Evolutionary conservation across 345 rosid genomes (phyloP), one percentile per base, ranked within the genome.

Genomic region (Balakata baccata): DNA sequence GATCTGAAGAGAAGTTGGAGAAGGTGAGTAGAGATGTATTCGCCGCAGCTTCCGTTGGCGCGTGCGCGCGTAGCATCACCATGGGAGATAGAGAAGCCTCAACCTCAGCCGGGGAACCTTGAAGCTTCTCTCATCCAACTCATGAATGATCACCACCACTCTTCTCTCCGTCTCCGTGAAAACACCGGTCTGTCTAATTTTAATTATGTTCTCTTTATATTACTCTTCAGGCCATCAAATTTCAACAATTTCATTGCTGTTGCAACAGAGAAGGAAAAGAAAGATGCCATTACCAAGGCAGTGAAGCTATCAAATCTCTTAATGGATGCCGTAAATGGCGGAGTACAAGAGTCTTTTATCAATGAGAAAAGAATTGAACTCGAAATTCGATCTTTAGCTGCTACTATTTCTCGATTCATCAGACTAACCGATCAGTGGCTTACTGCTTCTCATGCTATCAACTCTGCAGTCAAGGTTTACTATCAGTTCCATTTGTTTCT

Each of bases 371-470:
- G 93, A 58, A 87, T 92, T 20, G 98, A 94, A 76, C 72, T 81
- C 25, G 98, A 92, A 79, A 89, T 92, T 69, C 89, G 97, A 64
- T 75, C 78, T 18, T 78, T 92, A 29, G 86, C 95, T 0, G 82
- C 86, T 3, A 84, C 97, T 16, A 76, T 94, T 70, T 76, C 83
- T 8, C 81, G 87, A 52, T 94, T 90, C 79, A 81, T 81, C 52
- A 92, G 85, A 82, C 98, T 89, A 69, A 89, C 91, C 23, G 93
- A 92, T 84, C 90, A 88, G 50, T 92, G 98, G 98, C 89, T 90
- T 6, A 77, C 91, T 29, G 86, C 89, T 9, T 79, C 97, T 70
- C 91, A 80, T 73, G 89, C 92, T 61, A 70, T 94, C 43, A 94
- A 94, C 78, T 79, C 87, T 45, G 91, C 97, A 54, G 80, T 94